Percentiles rank a stretch among this genome's conserved stretches.
Conservation (phyloP, 2,329 filamentous ascomycete species). For the Zasmidium citrigriseum region DNA sequence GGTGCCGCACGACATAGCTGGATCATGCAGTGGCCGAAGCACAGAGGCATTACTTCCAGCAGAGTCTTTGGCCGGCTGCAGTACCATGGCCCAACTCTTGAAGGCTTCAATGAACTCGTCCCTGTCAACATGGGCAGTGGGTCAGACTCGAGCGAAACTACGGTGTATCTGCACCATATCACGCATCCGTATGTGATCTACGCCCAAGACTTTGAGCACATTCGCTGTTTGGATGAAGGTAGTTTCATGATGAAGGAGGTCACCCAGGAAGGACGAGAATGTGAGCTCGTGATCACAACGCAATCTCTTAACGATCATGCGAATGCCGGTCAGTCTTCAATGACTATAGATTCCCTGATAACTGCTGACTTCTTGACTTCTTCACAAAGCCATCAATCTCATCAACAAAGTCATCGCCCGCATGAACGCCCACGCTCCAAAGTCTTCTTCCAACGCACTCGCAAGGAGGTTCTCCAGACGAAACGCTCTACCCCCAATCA, state of each 20-base stretch:
- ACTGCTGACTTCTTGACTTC: too few relatives aligned
- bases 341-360: too few relatives aligned
- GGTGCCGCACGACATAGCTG: conserved; percentile 1
- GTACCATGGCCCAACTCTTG: conserved; percentile 2
- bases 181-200: conserved; percentile 1
- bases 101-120: conserved; percentile 8
- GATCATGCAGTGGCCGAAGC: conserved; percentile 9
- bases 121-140: conserved; percentile 3
- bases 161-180: conserved; percentile 1
- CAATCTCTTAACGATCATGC: conserved; percentile 2
- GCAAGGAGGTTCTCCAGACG: background rate
- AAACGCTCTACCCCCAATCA: background rate
- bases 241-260: conserved; percentile 1
- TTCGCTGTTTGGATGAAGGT: background rate
- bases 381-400: conserved; percentile 3
- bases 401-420: conserved; percentile 5
- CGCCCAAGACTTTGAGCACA: conserved; percentile 5
- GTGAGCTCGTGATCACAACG: conserved; percentile 2
- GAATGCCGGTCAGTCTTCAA: too few relatives aligned
- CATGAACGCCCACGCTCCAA: background rate
- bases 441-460: background rate
- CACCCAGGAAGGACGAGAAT: conserved; percentile 4
- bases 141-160: conserved; percentile 4
- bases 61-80: conserved; percentile 6
- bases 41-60: conserved; percentile 3